Evolutionary conservation across 352 stramenopile species (phyloP).

Genomic region (Halophytophthora batemanensis): DNA sequence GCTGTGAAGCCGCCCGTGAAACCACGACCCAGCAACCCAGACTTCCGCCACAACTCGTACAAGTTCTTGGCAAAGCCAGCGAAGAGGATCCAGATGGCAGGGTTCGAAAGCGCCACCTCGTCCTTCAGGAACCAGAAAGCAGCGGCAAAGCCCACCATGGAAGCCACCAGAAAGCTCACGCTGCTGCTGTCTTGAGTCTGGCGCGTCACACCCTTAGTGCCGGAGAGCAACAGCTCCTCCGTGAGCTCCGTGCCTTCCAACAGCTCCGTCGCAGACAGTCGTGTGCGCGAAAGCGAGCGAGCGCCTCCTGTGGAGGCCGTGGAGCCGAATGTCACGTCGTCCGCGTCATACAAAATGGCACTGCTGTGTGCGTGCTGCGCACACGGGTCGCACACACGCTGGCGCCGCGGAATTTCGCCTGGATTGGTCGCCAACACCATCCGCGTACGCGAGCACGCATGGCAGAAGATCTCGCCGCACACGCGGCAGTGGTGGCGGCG

Average conservation of each 20-base stretch:
- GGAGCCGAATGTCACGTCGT: conserved; percentile 26
- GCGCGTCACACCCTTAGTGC: conserved; percentile 1
- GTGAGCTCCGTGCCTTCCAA: conserved; percentile 17
- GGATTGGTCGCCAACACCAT: conserved; percentile 76
- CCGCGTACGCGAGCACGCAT: conserved; percentile 71
- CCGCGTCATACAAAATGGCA: conserved; percentile 59
- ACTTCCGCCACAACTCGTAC: conserved; percentile 43
- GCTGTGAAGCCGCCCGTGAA: conserved; percentile 28
- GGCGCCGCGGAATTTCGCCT: conserved; percentile 59
- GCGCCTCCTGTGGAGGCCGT: conserved; percentile 1
- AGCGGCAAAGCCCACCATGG: conserved; percentile 51
- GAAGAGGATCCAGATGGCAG: conserved; percentile 73
- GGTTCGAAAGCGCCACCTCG: conserved; percentile 67
- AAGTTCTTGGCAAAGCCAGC: conserved; percentile 72
- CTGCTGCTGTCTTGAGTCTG: conserved; percentile 22
- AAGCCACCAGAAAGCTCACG: conserved; percentile 52
- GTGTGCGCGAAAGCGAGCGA: conserved; percentile 25
- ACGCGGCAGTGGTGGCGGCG: conserved; percentile 81
- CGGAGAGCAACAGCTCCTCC: conserved; percentile 18
- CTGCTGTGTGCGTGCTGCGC: conserved; percentile 57
- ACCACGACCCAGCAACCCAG: conserved; percentile 13
- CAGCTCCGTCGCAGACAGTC: conserved; percentile 32
- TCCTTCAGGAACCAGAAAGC: conserved; percentile 83
- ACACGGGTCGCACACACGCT: conserved; percentile 74
- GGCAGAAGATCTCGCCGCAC: conserved; percentile 82